Conservation (phyloP, 2,329 filamentous ascomycete genomes). For the Onygenales sp. region DNA sequence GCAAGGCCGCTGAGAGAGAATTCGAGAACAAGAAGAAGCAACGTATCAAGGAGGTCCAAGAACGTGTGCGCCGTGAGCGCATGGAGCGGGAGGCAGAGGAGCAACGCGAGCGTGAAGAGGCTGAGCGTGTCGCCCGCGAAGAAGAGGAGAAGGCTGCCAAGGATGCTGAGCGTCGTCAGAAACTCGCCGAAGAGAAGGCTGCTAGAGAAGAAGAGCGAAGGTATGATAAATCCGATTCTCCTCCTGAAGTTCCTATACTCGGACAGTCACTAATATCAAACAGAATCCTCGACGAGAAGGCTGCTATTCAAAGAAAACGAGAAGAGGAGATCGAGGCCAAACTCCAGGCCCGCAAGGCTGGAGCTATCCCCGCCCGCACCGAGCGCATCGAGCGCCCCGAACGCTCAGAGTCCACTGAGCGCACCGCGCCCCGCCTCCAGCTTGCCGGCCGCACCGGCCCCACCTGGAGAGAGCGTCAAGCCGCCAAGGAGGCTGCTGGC, state of each 20-base stretch:
- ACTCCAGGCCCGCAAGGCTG: slow-evolving; percentile 56
- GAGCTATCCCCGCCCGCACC: slow-evolving; percentile 26
- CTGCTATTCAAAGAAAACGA: slow-evolving; percentile 61
- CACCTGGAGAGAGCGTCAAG: slow-evolving; percentile 52
- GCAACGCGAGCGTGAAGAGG: slow-evolving; percentile 66
- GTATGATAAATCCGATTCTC: slow-evolving; percentile 31
- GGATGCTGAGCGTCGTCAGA: slow-evolving; percentile 70
- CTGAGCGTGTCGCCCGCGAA: slow-evolving; percentile 70
- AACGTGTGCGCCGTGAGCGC: slow-evolving; percentile 73
- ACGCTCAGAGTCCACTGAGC: slow-evolving; percentile 42
- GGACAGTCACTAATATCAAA: slow-evolving; percentile 16
- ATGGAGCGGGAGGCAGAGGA: slow-evolving; percentile 78
- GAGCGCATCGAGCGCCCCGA: slow-evolving; percentile 30
- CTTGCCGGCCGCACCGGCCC: slow-evolving; percentile 41
- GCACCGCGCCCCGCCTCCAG: slow-evolving; percentile 45
- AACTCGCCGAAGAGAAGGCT: slow-evolving; percentile 61
- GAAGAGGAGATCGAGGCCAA: slow-evolving; percentile 82
- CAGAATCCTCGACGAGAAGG: slow-evolving; percentile 54
- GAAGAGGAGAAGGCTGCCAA: slow-evolving; percentile 73
- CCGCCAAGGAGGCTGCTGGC: slow-evolving; percentile 36
- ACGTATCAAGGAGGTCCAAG: slow-evolving; percentile 80
- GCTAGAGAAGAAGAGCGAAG: slow-evolving; percentile 50
- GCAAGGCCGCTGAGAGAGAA: slow-evolving; percentile 83
- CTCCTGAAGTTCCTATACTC: slow-evolving; percentile 18
- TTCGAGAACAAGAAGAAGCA: slow-evolving; percentile 83